Evolutionary conservation across 768 basidiomycete genomes (phyloP).

Genomic region (Trametes cubensis): DNA sequence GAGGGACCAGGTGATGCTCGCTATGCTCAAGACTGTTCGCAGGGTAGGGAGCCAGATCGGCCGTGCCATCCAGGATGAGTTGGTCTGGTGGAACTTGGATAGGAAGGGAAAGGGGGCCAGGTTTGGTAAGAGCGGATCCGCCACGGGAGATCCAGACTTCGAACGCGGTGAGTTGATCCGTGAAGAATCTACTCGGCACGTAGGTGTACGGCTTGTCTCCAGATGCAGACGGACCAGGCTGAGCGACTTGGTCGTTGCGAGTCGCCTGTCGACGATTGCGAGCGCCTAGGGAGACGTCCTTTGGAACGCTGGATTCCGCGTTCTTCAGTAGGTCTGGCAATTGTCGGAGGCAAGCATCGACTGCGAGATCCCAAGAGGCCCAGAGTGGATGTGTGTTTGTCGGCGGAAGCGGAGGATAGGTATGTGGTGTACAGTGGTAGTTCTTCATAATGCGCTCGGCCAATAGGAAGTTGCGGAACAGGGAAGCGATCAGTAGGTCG

Average conservation of each 20-base stretch:
- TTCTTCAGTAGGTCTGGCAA: slow-evolving; percentile 76
- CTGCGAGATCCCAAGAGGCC: slow-evolving; percentile 97
- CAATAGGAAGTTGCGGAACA: slow-evolving; percentile 96
- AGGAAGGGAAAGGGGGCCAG: slow-evolving; percentile 75
- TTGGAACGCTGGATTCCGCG: slow-evolving; percentile 25
- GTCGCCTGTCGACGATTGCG: slow-evolving; percentile 32
- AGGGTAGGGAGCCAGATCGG: slow-evolving; percentile 6
- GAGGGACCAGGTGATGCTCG: slow-evolving; percentile 66
- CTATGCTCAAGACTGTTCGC: slow-evolving; percentile 31
- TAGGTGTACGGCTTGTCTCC: slow-evolving; percentile 67
- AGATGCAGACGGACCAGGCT: slow-evolving; percentile 12
- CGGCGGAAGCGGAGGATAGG: slow-evolving; percentile 85
- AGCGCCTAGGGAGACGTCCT: slow-evolving; percentile 28
- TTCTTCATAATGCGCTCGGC: slow-evolving; percentile 98
- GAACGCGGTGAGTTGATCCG: slow-evolving; percentile 95
- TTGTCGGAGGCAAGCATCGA: slow-evolving; percentile 91
- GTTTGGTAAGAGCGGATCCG: slow-evolving; percentile 78
- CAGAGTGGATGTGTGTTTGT: slow-evolving; percentile 98
- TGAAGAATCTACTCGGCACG: slow-evolving; percentile 88
- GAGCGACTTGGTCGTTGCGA: slow-evolving; percentile 14
- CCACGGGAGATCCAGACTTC: slow-evolving; percentile 98
- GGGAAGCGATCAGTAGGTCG: slow-evolving; percentile 91
- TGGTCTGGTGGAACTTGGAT: slow-evolving; percentile 16
- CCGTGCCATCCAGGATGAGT: slow-evolving; percentile 8
- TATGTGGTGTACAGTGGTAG: slow-evolving; percentile 95